Percentiles rank a stretch among this genome's conserved stretches.
These are phyloP conservation scores for Curvularia eragrostidis DNA, from an alignment of 2,329 filamentous ascomycete species.

Conservation along the genomic window DNA sequence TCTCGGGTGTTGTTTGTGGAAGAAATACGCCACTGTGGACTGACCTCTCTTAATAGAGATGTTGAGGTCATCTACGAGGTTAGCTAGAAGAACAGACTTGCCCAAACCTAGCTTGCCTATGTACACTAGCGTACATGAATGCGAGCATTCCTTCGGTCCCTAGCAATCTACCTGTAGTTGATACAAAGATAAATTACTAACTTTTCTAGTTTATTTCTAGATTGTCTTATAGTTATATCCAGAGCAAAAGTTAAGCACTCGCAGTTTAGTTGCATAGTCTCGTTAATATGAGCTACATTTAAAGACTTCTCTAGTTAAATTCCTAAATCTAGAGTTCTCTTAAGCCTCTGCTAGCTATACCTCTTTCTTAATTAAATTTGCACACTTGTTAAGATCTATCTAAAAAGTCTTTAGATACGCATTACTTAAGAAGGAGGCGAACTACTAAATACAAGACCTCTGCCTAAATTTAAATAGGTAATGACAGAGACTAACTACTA, in stretches of 20 bases:
- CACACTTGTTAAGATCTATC: conserved; percentile 46
- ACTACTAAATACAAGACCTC: conserved; percentile 42
- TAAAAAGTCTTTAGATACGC: conserved; percentile 44
- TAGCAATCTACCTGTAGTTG: conserved; percentile 28
- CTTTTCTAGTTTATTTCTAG: conserved; percentile 55
- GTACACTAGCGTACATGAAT: conserved; percentile 44
- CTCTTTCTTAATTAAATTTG: conserved; percentile 49
- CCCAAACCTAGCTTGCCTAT: conserved; percentile 54
- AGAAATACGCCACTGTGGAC: conserved; percentile 35
- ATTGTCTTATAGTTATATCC: conserved; percentile 50
- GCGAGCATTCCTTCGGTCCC: conserved; percentile 34
- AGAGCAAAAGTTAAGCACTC: conserved; percentile 52
- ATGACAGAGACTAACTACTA: conserved; percentile 52
- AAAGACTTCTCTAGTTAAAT: conserved; percentile 24
- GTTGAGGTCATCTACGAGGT: conserved; percentile 48
- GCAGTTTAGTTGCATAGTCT: conserved; percentile 29
- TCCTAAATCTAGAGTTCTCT: conserved; percentile 36
- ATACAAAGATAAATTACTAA: conserved; percentile 46
- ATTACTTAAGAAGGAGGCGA: conserved; percentile 44
- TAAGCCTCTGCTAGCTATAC: conserved; percentile 33
- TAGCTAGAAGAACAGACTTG: conserved; percentile 56
- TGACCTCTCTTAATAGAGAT: conserved; percentile 5
- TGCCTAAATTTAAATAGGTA: conserved; percentile 43
- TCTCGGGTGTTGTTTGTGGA: conserved; percentile 34
- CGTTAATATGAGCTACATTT: conserved; percentile 22